Base-by-base conservation (phyloP, 2,329 filamentous ascomycete genomes). In the Coniella vitis region DNA sequence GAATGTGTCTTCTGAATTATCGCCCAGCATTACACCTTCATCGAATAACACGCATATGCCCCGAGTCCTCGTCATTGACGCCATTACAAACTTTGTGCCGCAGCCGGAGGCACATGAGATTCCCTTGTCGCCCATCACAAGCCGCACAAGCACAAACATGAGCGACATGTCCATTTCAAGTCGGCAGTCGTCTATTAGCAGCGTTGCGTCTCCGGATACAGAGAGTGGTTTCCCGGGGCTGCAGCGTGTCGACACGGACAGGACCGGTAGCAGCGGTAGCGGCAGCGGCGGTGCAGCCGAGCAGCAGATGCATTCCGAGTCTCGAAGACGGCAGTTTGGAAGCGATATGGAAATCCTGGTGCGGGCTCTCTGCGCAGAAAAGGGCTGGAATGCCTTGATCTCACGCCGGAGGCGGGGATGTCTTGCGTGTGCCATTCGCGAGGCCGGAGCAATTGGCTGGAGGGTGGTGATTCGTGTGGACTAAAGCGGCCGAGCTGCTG, bases 381-480 rank as follows among this genome's bases (percentile, higher is more conserved):
- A 76, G 56, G 86, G 86, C 2, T 83, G 83, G 73, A 85, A 89
- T 61, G 86, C 86, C 19, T 62, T 90, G 16, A 73, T 90, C 54
- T 86, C 83, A 53, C 73, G 84, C 45, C 71, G 75, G 35, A 77
- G 79, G 55, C 73, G 84, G 53, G 85, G 83, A 0, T 91, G 87
- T 60, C 64, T 90, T 32, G 77, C 78, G 3, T 91, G 87, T 64
- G 84, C 84, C 36, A 78, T 91, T 38, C 75, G 87, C 16, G 86
- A 91, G 68, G 86, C 85, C 0, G 80, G 81, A 4, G 86, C 83
- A 3, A 62, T 89, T 50, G 82, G 79, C 2, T 82, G 87, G 71
- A 78, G 76, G 56, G 76, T 88, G 21, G 74, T 88, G n/a, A 75
- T 83, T 22, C 68, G 79, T 45, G 74, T 82, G 20, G 76, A 78